Evolutionary conservation across 78 protist species (phyloP), one percentile per base, ranked within the genome.

Genomic region (Bigelowiella natans): DNA sequence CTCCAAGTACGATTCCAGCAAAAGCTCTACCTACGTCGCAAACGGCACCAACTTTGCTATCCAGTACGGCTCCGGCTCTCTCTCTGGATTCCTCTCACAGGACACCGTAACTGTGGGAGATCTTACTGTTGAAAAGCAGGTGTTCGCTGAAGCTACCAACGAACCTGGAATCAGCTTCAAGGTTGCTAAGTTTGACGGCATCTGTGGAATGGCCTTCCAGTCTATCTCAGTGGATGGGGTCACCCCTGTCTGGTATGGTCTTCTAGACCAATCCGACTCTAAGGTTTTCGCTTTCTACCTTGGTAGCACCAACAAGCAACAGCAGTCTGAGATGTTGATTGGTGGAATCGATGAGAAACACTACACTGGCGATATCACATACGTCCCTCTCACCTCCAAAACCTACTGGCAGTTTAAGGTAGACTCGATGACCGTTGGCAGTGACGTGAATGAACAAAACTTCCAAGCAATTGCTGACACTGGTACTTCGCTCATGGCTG

Each of bases 401-500:
- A 92, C 95, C 84, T 96, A 96, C 91, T 96, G 98, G 98, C 93
- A 95, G 91, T 86, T 94, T 29, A 31, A 39, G 82, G 34, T 51
- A 7, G 7, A 7, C 18, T 18, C 34, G 7, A 51, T 51, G 18
- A 26, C 73, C 34, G 18, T 51, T 51, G 73, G 73, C 73, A 26
- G 34, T 51, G 73, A 26, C 18, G 73, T 26, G 7, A 7, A 51
- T 18, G 73, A 7, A 7, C 34, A 51, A 18, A 51, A 51, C 73
- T 51, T 51, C 73, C 7, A 7, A 26, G 73, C 97, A 90, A 96
- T 97, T 82, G 94, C 94, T 39, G 99, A 97, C 93, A 94, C 98
- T 18, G 99, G 99, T 40, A 97, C 99, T 36, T 94, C 97, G 30
- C 95, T 97, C 63, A 36, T 97, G 39, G 97, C 95, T 11, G 97